phyloP scores from a whole-genome alignment of 805 yeast species.

The Monosporozyma siamensis region DNA sequence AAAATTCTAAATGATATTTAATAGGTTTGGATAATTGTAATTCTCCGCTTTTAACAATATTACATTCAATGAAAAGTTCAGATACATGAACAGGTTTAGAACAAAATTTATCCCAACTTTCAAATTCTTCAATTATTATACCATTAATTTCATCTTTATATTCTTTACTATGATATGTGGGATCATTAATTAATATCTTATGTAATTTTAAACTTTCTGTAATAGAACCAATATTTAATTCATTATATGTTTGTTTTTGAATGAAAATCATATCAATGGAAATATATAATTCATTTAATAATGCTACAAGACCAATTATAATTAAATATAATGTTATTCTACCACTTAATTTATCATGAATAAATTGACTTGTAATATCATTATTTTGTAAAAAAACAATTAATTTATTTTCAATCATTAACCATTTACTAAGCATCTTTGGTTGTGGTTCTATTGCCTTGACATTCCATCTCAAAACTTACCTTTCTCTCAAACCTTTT shows the following conservation, averaged over 20 bases:
- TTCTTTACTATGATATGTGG: conserved; percentile 25
- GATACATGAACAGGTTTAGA: conserved; percentile 76
- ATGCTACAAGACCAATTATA: conserved; percentile 26
- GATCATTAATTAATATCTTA: conserved; percentile 25
- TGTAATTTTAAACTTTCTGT: conserved; percentile 26
- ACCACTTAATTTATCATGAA: conserved; percentile 24
- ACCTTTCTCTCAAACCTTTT: no score
- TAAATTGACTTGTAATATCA: conserved; percentile 18
- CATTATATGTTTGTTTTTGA: conserved; percentile 27
- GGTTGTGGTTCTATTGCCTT: neutral
- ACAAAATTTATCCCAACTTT: conserved; percentile 51
- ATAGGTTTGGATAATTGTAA: conserved; percentile 30
- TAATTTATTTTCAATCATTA: conserved; percentile 14
- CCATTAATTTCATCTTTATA: conserved; percentile 26
- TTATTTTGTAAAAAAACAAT: conserved; percentile 11
- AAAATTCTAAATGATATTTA: conserved; percentile 63
- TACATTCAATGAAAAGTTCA: conserved; percentile 50
- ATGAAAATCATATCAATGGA: conserved; percentile 28
- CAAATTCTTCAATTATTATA: conserved; percentile 29
- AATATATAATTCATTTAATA: conserved; percentile 27
- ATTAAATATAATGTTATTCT: conserved; percentile 28
- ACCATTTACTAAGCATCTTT: conserved; percentile 8
- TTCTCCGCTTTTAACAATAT: conserved; percentile 27
- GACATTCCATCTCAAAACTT: no score
- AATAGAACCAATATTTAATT: conserved; percentile 23